phyloP scores from a whole-genome alignment of 805 yeast genomes.

The Danielia oregonensis region DNA sequence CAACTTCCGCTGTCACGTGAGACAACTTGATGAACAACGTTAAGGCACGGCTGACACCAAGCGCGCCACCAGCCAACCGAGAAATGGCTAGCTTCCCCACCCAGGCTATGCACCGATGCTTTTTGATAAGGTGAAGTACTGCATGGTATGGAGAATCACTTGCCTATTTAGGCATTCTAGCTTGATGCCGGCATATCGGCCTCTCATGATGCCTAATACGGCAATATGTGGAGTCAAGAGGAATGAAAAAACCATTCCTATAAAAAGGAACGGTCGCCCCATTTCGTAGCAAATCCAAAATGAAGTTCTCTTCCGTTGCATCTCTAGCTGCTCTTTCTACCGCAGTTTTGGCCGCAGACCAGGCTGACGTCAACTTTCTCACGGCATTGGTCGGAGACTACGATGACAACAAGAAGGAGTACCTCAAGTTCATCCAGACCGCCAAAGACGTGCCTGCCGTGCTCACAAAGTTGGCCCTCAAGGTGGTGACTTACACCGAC shows the following conservation, averaged over 20 bases:
- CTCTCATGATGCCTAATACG: background rate
- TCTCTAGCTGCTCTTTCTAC: slow-evolving; percentile 7
- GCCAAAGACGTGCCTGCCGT: slow-evolving; percentile 25
- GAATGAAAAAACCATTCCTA: too few species aligned
- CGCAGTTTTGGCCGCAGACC: slow-evolving; percentile 5
- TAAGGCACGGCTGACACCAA: too few species aligned
- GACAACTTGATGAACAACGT: too few species aligned
- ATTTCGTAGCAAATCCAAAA: too few species aligned
- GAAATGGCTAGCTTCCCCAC: too few species aligned
- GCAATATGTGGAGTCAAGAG: background rate
- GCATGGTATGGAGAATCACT: too few species aligned
- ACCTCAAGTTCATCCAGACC: slow-evolving; percentile 28
- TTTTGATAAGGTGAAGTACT: too few species aligned
- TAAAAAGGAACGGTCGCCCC: too few species aligned
- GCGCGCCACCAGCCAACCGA: too few species aligned
- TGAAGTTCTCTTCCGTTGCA: slow-evolving; percentile 17
- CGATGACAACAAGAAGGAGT: slow-evolving; percentile 25
- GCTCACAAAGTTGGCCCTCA: slow-evolving; percentile 27
- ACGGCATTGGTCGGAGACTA: slow-evolving; percentile 38
- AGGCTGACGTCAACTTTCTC: slow-evolving; percentile 19
- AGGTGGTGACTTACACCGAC: slow-evolving; percentile 40
- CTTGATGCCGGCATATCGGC: background rate
- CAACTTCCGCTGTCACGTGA: too few species aligned
- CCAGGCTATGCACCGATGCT: too few species aligned
- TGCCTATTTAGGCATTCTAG: slow-evolving; percentile 1